phyloP scores from a whole-genome alignment of 257 asterid species.

The Plantago major region DNA sequence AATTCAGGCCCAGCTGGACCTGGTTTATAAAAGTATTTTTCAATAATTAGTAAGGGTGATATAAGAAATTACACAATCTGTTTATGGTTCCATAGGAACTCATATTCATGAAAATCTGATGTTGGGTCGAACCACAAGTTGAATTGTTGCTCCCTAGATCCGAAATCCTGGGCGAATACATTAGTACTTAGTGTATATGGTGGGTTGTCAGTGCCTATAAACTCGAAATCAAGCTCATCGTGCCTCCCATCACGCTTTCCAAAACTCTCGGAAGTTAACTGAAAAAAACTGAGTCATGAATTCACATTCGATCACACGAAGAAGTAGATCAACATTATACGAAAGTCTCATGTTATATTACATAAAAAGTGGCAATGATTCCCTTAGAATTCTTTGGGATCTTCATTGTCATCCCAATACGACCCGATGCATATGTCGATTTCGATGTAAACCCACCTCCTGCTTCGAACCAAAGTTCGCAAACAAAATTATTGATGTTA shows the following conservation, averaged over 20 bases:
- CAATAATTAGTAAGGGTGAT: too few relatives aligned
- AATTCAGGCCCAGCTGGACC: too few relatives aligned
- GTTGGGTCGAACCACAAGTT: slow-evolving; percentile 37
- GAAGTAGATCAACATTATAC: too few relatives aligned
- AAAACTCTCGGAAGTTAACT: slow-evolving; percentile 36
- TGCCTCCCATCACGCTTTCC: slow-evolving; percentile 24
- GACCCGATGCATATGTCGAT: slow-evolving; percentile 40
- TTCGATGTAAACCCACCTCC: slow-evolving; percentile 63
- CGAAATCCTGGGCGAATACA: slow-evolving; percentile 23
- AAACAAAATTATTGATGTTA: not conserved
- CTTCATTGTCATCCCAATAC: slow-evolving; percentile 43
- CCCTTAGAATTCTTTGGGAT: slow-evolving; percentile 34
- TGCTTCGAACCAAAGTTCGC: not conserved
- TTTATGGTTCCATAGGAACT: slow-evolving; percentile 27
- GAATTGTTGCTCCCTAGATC: slow-evolving; percentile 30
- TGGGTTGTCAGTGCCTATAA: slow-evolving; percentile 38
- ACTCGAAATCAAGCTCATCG: slow-evolving; percentile 53
- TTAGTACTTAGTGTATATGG: slow-evolving; percentile 26
- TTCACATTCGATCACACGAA: not conserved
- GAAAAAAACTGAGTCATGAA: not conserved
- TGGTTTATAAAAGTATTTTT: too few relatives aligned
- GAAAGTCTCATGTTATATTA: slow-evolving; percentile 9
- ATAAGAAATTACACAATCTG: slow-evolving; percentile 29
- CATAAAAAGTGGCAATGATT: slow-evolving; percentile 45
- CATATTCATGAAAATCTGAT: slow-evolving; percentile 32